Evolutionary conservation across 306 rosid species (phyloP).

Genomic region (Prunus mira): DNA sequence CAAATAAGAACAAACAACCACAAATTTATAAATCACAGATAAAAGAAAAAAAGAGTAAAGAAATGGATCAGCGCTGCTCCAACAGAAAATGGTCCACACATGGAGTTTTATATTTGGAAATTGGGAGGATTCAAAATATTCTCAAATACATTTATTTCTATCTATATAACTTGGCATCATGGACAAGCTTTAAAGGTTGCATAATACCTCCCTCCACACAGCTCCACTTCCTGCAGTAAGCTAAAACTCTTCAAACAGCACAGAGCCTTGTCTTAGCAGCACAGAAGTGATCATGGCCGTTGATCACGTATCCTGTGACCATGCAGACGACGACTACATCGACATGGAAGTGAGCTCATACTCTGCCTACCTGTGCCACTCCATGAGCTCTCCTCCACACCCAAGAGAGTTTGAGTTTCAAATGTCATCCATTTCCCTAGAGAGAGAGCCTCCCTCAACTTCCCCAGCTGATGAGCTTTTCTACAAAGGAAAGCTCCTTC

Average conservation of each 20-base stretch:
- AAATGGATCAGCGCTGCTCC: conserved; percentile 42
- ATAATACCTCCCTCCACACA: conserved; percentile 36
- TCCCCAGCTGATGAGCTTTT: conserved; percentile 99
- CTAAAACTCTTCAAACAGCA: background rate
- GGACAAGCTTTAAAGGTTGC: conserved; percentile 42
- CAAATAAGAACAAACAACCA: background rate
- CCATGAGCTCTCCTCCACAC: conserved; percentile 42
- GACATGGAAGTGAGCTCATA: conserved; percentile 85
- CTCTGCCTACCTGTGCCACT: conserved; percentile 47
- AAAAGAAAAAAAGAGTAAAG: background rate
- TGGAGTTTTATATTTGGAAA: conserved; percentile 35
- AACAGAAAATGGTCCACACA: conserved; percentile 24
- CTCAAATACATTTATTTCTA: conserved; percentile 7
- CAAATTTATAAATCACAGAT: background rate
- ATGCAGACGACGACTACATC: conserved; percentile 82
- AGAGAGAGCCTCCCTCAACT: conserved; percentile 54
- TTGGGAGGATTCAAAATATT: conserved; percentile 25
- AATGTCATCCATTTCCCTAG: conserved; percentile 66
- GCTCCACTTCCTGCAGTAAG: conserved; percentile 30
- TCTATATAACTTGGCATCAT: conserved; percentile 22
- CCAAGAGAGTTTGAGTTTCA: conserved; percentile 94
- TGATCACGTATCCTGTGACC: conserved; percentile 43
- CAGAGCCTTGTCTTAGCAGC: conserved; percentile 1
- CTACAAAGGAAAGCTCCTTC: conserved; percentile 97
- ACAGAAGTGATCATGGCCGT: conserved; percentile 47